Conservation (phyloP, 768 basidiomycete species). For the Calvatia gigantea region DNA sequence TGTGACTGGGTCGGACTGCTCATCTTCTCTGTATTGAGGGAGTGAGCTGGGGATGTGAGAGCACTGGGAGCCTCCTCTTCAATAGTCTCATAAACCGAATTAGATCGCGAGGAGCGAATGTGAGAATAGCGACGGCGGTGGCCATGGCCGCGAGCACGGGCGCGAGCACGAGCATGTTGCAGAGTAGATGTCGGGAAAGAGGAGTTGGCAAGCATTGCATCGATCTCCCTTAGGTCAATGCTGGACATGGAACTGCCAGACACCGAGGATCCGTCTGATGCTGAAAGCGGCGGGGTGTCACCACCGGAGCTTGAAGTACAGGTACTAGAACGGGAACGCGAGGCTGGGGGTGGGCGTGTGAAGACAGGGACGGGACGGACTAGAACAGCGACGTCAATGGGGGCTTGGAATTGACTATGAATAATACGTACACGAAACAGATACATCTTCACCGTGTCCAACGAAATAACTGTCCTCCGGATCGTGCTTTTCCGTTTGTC, state of each 20-base stretch:
- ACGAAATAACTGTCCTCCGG: slow-evolving; percentile 62
- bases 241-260: slow-evolving; percentile 77
- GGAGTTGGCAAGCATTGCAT: slow-evolving; percentile 49
- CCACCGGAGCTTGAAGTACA: slow-evolving; percentile 64
- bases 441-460: slow-evolving; percentile 64
- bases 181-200: slow-evolving; percentile 47
- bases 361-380: slow-evolving; percentile 55
- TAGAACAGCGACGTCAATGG: slow-evolving; percentile 22
- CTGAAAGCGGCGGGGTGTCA: slow-evolving; percentile 69
- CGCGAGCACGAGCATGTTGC: slow-evolving; percentile 40
- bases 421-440: slow-evolving; percentile 44
- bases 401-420: neutral
- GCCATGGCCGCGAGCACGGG: slow-evolving; percentile 58
- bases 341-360: slow-evolving; percentile 47
- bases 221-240: slow-evolving; percentile 66
- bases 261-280: slow-evolving; percentile 64
- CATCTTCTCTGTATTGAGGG: slow-evolving; percentile 28
- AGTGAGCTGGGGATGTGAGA: slow-evolving; percentile 24
- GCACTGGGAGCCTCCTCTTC: slow-evolving; percentile 57
- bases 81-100: slow-evolving; percentile 76
- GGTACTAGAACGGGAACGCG: slow-evolving; percentile 64
- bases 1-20: slow-evolving; percentile 34
- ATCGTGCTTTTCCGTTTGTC: slow-evolving; percentile 61
- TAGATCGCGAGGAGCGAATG: slow-evolving; percentile 52
- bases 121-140: slow-evolving; percentile 71